A percentile compares a stretch with the other conserved stretches of the same genome.
These are phyloP conservation scores for Aspergillus sp. DNA, from an alignment of 2,329 filamentous ascomycete species.

Conservation along the genomic window DNA sequence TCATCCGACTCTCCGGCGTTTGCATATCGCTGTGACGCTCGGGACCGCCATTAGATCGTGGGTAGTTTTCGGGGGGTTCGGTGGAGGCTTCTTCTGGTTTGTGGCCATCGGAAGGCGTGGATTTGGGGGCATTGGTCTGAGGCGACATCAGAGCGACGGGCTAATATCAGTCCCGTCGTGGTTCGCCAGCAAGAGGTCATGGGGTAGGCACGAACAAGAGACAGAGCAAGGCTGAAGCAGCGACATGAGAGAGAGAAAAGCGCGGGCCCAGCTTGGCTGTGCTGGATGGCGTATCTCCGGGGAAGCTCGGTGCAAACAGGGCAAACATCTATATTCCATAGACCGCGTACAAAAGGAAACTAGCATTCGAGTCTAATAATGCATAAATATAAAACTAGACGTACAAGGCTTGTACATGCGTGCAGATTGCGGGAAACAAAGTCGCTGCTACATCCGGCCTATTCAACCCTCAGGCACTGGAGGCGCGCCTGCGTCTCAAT, in stretches of 20 bases:
- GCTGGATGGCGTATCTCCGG: too few relatives aligned
- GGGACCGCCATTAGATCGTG: conserved; percentile 11
- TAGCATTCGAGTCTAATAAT: conserved; percentile 30
- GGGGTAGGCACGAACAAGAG: conserved; percentile 1
- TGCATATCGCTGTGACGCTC: conserved; percentile 10
- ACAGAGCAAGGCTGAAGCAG: neutral
- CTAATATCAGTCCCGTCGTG: conserved; percentile 14
- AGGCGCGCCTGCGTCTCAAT: conserved; percentile 84
- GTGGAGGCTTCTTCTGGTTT: conserved; percentile 1
- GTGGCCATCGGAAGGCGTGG: conserved; percentile 11
- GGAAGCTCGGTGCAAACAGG: conserved; percentile 11
- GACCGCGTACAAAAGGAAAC: conserved; percentile 15
- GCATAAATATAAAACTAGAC: conserved; percentile 29
- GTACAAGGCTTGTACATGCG: conserved; percentile 28
- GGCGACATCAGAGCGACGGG: conserved; percentile 14
- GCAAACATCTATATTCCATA: conserved; percentile 11
- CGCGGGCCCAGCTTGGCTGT: too few relatives aligned
- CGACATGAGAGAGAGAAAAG: neutral
- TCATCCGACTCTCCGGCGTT: conserved; percentile 20
- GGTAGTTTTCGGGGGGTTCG: neutral
- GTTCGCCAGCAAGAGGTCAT: conserved; percentile 14
- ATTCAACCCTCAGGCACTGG: conserved; percentile 78
- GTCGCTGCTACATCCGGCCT: conserved; percentile 19
- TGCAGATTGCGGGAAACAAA: conserved; percentile 23
- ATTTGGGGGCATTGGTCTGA: conserved; percentile 10